Evolutionary conservation across 2,329 filamentous ascomycete species (phyloP).

Genomic region (Talaromyces funiculosus): DNA sequence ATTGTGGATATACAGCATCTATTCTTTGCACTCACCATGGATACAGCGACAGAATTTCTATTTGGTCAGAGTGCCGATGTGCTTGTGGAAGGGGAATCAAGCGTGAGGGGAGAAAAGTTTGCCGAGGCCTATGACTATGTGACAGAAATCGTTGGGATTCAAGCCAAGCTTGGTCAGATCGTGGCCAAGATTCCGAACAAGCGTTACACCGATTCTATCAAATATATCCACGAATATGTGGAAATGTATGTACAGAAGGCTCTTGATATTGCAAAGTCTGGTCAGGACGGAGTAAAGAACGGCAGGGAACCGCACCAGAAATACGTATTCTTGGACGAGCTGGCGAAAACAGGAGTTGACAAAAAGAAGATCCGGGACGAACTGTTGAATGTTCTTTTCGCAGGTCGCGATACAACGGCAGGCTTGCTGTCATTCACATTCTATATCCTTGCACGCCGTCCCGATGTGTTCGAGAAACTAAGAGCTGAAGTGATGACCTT

Average conservation of each 20-base stretch:
- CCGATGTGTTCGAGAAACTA: conserved; percentile 21
- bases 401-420: conserved; percentile 34
- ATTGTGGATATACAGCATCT: conserved; percentile 56
- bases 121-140: conserved; percentile 1
- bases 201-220: background rate
- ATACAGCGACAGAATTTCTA: background rate
- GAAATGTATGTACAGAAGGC: background rate
- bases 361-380: background rate
- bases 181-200: background rate
- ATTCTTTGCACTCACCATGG: conserved; percentile 52
- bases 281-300: background rate
- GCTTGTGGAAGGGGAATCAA: background rate
- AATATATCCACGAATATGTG: background rate
- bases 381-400: conserved; percentile 32
- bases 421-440: conserved; percentile 27
- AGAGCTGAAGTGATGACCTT: background rate
- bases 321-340: background rate
- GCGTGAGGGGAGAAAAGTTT: background rate
- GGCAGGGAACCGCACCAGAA: background rate
- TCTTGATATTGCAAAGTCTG: background rate
- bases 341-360: background rate
- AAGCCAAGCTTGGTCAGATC: background rate
- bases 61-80: background rate
- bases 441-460: conserved; percentile 23
- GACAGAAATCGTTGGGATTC: background rate